Percentiles rank a stretch among this genome's conserved stretches.
Evolutionary conservation across 2,329 filamentous ascomycete genomes (phyloP).

Genomic region (Aspergillus felis): DNA sequence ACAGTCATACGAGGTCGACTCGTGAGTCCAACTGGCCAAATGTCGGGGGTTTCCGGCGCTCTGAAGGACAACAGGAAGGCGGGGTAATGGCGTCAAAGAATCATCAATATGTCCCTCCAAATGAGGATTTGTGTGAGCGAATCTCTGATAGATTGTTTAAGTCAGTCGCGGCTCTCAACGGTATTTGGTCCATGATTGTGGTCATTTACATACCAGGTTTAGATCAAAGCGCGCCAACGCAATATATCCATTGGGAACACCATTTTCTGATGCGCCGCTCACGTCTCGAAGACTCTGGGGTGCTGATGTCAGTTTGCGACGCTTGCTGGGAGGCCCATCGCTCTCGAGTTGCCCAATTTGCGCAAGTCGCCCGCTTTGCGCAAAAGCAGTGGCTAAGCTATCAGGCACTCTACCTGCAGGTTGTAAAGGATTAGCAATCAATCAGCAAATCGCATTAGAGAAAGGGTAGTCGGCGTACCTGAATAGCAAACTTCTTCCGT

Average conservation of each 20-base stretch:
- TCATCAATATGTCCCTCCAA: not conserved
- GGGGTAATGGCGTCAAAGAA: not conserved
- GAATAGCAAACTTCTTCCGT: constrained; percentile 9
- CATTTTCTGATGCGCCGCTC: constrained; percentile 12
- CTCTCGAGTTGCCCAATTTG: constrained; percentile 10
- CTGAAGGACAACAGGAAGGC: constrained; percentile 21
- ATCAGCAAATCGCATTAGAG: not conserved
- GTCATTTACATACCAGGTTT: constrained; percentile 24
- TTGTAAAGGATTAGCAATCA: constrained; percentile 10
- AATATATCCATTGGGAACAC: constrained; percentile 29
- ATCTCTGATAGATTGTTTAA: constrained; percentile 14
- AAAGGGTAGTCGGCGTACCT: constrained; percentile 4
- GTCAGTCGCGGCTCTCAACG: not conserved
- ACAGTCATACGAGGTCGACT: constrained; percentile 3
- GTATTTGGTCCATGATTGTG: not conserved
- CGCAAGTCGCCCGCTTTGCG: constrained; percentile 14
- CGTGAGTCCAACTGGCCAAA: not conserved
- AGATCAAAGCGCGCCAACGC: constrained; percentile 28
- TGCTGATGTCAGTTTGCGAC: constrained; percentile 26
- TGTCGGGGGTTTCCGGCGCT: constrained; percentile 1
- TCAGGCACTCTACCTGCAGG: constrained; percentile 16
- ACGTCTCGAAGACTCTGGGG: constrained; percentile 15
- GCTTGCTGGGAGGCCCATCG: constrained; percentile 26
- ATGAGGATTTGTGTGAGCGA: constrained; percentile 1
- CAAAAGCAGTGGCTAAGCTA: constrained; percentile 21